A percentile compares a stretch with the other conserved stretches of the same genome.
These are phyloP conservation scores for Malassezia yamatoensis DNA, from an alignment of 1,284 basidiomycete species.

Conservation along the genomic window DNA sequence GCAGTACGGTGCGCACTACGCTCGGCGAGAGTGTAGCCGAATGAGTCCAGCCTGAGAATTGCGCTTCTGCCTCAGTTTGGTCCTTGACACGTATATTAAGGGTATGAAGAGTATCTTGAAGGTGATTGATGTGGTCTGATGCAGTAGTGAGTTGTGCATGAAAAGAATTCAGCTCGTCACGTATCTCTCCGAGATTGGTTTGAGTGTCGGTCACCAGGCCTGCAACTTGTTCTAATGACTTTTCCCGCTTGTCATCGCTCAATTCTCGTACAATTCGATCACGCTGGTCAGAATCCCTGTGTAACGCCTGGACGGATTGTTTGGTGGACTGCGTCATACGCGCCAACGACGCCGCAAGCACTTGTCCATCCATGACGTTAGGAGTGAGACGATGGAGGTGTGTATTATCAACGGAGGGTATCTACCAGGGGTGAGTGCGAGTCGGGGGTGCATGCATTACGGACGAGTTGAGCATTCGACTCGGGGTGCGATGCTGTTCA, in stretches of 20 bases:
- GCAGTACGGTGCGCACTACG: constrained; percentile 68
- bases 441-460: constrained; percentile 1
- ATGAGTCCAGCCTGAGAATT: constrained; percentile 66
- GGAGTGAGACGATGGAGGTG: neutral
- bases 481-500: constrained; percentile 9
- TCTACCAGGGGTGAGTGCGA: constrained; percentile 4
- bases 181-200: constrained; percentile 13
- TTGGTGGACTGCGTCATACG: neutral
- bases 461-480: constrained; percentile 9
- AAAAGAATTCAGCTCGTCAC: constrained; percentile 51
- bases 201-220: constrained; percentile 6
- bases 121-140: constrained; percentile 84
- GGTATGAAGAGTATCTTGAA: constrained; percentile 76
- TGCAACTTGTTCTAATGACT: constrained; percentile 3
- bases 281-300: neutral
- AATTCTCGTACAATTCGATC: neutral
- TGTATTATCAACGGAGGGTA: constrained; percentile 4
- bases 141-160: constrained; percentile 84
- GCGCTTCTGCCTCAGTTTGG: constrained; percentile 72
- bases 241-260: neutral
- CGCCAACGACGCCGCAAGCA: constrained; percentile 7
- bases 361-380: constrained; percentile 1
- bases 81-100: constrained; percentile 77
- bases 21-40: constrained; percentile 73
- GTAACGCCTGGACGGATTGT: neutral